Evolutionary conservation across 768 basidiomycete genomes (phyloP).

Genomic region (Porpolomopsis calyptriformis): DNA sequence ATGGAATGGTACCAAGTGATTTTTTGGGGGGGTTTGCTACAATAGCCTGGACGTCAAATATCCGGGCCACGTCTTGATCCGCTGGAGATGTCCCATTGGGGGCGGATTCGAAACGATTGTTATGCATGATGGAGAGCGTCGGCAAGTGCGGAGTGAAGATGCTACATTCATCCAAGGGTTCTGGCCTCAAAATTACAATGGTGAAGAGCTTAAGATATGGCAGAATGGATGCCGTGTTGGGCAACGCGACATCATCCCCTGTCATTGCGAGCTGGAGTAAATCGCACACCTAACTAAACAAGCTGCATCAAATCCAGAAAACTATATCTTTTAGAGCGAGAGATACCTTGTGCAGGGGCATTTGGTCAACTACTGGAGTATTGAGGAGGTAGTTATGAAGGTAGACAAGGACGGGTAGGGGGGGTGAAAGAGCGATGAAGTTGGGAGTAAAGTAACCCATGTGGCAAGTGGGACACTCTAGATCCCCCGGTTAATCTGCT

Average conservation of each 20-base stretch:
- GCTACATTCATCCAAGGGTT: background rate
- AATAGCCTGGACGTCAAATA: slow-evolving; percentile 8
- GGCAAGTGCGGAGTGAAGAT: slow-evolving; percentile 8
- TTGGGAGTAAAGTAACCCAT: slow-evolving; percentile 8
- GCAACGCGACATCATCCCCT: slow-evolving; percentile 2
- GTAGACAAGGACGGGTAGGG: slow-evolving; percentile 9
- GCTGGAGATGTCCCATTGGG: slow-evolving; percentile 5
- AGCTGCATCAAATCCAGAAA: background rate
- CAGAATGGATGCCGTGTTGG: slow-evolving; percentile 7
- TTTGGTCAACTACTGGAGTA: slow-evolving; percentile 1
- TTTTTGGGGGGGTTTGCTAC: background rate
- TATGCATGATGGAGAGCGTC: slow-evolving; percentile 7
- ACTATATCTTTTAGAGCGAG: background rate
- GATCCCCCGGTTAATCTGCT: slow-evolving; percentile 6
- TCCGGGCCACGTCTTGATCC: slow-evolving; percentile 7
- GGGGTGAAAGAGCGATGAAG: slow-evolving; percentile 9
- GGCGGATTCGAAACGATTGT: slow-evolving; percentile 4
- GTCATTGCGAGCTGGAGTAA: slow-evolving; percentile 4
- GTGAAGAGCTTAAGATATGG: slow-evolving; percentile 9
- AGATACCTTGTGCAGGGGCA: slow-evolving; percentile 9
- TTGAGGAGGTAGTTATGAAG: slow-evolving; percentile 6
- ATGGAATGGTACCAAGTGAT: background rate
- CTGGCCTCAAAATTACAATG: slow-evolving; percentile 9
- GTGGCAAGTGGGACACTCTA: slow-evolving; percentile 10
- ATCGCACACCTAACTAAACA: slow-evolving; percentile 7